Evolutionary conservation across 495 filamentous ascomycete species (phyloP).

Genomic region (Cenococcum geophilum): DNA sequence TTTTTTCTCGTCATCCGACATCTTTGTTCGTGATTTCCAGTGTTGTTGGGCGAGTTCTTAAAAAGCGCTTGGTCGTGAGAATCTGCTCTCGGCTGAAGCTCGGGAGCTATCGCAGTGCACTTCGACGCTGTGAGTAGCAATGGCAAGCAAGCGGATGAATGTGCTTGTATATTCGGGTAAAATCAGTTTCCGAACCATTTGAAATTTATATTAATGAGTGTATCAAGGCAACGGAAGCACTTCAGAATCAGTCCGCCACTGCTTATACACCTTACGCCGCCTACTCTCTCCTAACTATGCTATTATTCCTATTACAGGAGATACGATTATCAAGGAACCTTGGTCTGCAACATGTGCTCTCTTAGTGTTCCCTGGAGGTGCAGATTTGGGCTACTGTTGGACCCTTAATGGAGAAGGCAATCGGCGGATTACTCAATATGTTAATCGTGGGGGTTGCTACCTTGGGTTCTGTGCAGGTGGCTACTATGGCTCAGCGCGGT

Average conservation of each 20-base stretch:
- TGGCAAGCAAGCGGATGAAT: conserved; percentile 66
- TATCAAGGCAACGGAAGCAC: conserved; percentile 72
- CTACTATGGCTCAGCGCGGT: conserved; percentile 74
- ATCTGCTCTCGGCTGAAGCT: conserved; percentile 16
- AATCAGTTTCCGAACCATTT: conserved; percentile 1
- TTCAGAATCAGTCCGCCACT: conserved; percentile 81
- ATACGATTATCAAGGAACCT: conserved; percentile 80
- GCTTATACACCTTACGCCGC: conserved; percentile 78
- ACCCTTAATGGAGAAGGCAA: conserved; percentile 86
- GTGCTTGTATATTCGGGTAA: conserved; percentile 82
- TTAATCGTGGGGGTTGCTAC: conserved; percentile 77
- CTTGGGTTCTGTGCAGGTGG: conserved; percentile 92
- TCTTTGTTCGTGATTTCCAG: conserved; percentile 23
- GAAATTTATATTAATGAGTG: conserved; percentile 11
- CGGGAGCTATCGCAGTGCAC: conserved; percentile 21
- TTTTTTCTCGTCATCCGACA: conserved; percentile 48
- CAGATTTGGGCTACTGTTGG: conserved; percentile 85
- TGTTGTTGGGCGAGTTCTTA: background rate
- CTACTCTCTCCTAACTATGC: conserved; percentile 92
- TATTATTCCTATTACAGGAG: conserved; percentile 73
- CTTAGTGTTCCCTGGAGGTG: conserved; percentile 90
- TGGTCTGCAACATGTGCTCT: conserved; percentile 84
- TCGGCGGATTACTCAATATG: conserved; percentile 71
- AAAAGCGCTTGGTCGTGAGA: background rate
- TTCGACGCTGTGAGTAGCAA: conserved; percentile 39